Evolutionary conservation across 2,329 filamentous ascomycete genomes (phyloP).

Genomic region (Gyromitra esculenta): DNA sequence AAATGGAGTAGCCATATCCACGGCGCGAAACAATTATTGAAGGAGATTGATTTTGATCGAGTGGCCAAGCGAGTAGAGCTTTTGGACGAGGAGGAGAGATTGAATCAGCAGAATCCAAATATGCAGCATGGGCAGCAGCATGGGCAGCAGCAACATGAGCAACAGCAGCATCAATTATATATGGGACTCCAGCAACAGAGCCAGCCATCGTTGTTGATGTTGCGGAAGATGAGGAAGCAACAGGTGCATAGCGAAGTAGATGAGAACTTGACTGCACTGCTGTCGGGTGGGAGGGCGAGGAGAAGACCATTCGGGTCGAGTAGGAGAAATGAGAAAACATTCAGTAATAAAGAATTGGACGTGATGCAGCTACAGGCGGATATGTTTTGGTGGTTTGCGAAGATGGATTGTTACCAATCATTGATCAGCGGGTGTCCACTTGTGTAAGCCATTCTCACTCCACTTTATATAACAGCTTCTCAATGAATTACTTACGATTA

Average conservation of each 20-base stretch:
- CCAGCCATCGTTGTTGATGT: conserved; percentile 56
- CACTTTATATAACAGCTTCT: not conserved
- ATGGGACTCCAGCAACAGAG: conserved; percentile 56
- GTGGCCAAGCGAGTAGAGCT: conserved; percentile 77
- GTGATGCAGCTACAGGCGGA: conserved; percentile 84
- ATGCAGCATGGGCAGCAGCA: conserved; percentile 56
- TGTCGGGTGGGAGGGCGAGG: conserved; percentile 62
- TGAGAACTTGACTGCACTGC: conserved; percentile 69
- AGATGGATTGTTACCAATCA: conserved; percentile 92
- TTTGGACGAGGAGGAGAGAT: conserved; percentile 64
- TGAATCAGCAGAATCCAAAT: conserved; percentile 55
- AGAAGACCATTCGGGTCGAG: conserved; percentile 60
- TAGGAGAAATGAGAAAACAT: conserved; percentile 48
- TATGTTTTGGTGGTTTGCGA: conserved; percentile 94
- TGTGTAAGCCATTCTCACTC: conserved; percentile 71
- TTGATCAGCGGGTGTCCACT: conserved; percentile 84
- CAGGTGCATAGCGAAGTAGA: conserved; percentile 65
- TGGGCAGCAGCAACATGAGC: conserved; percentile 58
- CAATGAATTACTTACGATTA: conserved; percentile 5
- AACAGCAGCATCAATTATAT: conserved; percentile 57
- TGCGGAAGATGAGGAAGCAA: conserved; percentile 60
- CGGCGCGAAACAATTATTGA: conserved; percentile 81
- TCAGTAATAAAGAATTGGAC: conserved; percentile 72
- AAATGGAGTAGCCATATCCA: conserved; percentile 95
- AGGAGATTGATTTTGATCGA: conserved; percentile 79